Conservation (phyloP, 306 rosid genomes). For the Lupinus albus region DNA sequence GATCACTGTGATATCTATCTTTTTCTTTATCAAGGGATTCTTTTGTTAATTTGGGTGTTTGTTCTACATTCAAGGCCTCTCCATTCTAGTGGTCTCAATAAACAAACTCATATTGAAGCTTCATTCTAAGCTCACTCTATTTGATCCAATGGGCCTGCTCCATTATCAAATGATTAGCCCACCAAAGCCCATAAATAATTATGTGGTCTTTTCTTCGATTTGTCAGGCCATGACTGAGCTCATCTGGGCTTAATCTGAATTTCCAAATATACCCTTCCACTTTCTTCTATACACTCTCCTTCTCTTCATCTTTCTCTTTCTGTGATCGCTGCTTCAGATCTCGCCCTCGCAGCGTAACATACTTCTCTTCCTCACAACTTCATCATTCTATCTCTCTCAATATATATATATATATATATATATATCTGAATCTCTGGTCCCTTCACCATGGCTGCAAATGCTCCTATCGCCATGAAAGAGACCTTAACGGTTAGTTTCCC, state of each 20-base stretch:
- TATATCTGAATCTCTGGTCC: not conserved
- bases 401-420: too few species aligned
- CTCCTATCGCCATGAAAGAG: constrained; percentile 76
- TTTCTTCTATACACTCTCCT: constrained; percentile 41
- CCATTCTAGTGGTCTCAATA: too few species aligned
- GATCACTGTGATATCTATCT: constrained; percentile 42
- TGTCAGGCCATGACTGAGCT: too few species aligned
- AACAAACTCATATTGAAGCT: too few species aligned
- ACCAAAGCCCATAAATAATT: not conserved
- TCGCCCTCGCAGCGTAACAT: constrained; percentile 38
- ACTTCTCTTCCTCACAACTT: not conserved
- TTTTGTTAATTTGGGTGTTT: too few species aligned
- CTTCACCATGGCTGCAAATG: constrained; percentile 61
- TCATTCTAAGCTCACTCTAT: too few species aligned
- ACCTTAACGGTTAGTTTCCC: constrained; percentile 57
- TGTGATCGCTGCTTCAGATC: constrained; percentile 50
- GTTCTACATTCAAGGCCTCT: too few species aligned
- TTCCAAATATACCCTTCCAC: constrained; percentile 25
- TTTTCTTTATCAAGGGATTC: not conserved
- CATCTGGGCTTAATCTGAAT: not conserved
- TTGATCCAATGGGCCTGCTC: too few species aligned
- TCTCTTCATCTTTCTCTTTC: constrained; percentile 8
- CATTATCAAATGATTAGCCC: too few species aligned
- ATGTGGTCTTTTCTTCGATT: too few species aligned
- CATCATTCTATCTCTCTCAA: too few species aligned